Conservation (phyloP, 2,329 filamentous ascomycete species). For the Leptodontidium sp. region DNA sequence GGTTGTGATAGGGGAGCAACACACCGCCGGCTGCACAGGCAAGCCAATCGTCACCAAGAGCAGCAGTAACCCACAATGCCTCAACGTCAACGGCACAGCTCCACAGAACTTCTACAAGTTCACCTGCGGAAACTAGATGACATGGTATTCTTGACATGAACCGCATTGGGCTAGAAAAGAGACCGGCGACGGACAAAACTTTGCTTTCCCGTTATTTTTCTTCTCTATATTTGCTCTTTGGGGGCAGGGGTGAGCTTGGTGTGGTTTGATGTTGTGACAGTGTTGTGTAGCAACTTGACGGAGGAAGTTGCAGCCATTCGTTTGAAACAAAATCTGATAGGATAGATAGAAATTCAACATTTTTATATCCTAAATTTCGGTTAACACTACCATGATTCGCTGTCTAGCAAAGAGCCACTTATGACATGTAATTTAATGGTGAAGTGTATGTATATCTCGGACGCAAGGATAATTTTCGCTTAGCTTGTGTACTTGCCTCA, state of each 20-base stretch:
- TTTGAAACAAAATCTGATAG: neutral
- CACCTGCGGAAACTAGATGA: constrained; percentile 1
- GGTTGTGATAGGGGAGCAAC: neutral
- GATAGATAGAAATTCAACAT: constrained; percentile 6
- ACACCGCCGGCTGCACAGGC: neutral
- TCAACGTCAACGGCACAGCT: neutral
- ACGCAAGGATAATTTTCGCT: no score
- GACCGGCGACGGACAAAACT: constrained; percentile 5
- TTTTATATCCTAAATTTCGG: neutral
- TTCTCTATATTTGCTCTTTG: neutral
- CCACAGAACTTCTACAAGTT: constrained; percentile 11
- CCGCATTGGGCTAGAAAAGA: neutral
- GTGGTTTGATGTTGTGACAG: neutral
- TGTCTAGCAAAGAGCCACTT: no score
- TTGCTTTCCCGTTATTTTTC: neutral
- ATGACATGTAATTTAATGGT: no score
- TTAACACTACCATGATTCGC: neutral
- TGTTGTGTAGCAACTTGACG: neutral
- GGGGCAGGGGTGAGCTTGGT: neutral
- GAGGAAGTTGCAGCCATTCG: neutral
- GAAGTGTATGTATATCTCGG: no score
- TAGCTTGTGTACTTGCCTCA: no score
- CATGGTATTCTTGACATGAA: neutral
- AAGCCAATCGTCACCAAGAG: neutral
- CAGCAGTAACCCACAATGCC: neutral